Conservation (phyloP, 495 filamentous ascomycete species). For the Immersiella caudata region DNA sequence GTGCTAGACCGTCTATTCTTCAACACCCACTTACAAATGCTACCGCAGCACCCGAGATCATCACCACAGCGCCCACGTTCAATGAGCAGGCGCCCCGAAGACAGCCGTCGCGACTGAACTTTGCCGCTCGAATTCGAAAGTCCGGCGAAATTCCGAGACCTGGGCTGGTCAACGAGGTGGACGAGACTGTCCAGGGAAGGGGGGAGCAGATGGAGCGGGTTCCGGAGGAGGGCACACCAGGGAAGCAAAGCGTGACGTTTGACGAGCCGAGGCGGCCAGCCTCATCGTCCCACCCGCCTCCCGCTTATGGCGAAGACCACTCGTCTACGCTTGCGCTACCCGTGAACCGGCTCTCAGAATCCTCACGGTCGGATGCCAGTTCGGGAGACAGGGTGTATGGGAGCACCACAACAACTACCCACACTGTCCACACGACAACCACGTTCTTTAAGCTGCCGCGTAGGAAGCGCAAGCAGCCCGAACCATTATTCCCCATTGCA, state of each 20-base stretch:
- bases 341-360: conserved; percentile 79
- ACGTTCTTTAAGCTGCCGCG: conserved; percentile 82
- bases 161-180: conserved; percentile 35
- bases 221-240: conserved; percentile 46
- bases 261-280: conserved; percentile 69
- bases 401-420: conserved; percentile 63
- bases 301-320: conserved; percentile 64
- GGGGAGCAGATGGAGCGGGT: conserved; percentile 43
- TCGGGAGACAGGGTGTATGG: conserved; percentile 71
- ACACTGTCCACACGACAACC: conserved; percentile 63
- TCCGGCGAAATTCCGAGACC: conserved; percentile 47
- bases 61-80: conserved; percentile 87
- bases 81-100: conserved; percentile 55
- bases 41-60: conserved; percentile 78
- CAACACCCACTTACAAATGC: conserved; percentile 26
- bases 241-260: conserved; percentile 57
- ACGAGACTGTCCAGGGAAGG: conserved; percentile 30
- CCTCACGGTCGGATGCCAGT: conserved; percentile 87
- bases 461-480: conserved; percentile 73
- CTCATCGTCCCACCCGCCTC: conserved; percentile 57
- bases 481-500: conserved; percentile 69
- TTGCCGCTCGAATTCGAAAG: conserved; percentile 48
- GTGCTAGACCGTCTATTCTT: conserved; percentile 11
- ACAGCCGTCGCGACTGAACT: conserved; percentile 54
- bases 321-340: conserved; percentile 68